Conservation (phyloP, 2,329 filamentous ascomycete species). For the Eutypella sp. region DNA sequence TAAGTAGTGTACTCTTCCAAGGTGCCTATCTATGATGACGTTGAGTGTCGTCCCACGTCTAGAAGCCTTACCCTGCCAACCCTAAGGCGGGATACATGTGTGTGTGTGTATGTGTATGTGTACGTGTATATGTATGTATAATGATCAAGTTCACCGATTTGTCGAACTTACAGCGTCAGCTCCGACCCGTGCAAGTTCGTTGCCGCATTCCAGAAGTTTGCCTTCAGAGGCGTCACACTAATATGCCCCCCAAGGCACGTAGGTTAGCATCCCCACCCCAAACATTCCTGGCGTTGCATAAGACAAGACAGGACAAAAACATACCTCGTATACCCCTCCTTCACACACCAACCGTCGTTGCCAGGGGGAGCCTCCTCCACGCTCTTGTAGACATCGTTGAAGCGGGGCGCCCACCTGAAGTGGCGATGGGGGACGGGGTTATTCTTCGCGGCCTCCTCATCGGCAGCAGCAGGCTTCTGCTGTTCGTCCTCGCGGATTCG, state of each 20-base stretch:
- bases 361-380: slow-evolving; percentile 75
- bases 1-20: no score
- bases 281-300: no score
- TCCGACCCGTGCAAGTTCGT: slow-evolving; percentile 62
- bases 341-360: slow-evolving; percentile 90
- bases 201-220: slow-evolving; percentile 81
- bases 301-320: slow-evolving; percentile 14
- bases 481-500: slow-evolving; percentile 61
- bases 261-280: no score
- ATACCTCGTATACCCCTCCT: slow-evolving; percentile 80
- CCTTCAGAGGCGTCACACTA: slow-evolving; percentile 84
- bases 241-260: no score
- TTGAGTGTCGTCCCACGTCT: no score
- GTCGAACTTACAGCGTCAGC: slow-evolving; percentile 82
- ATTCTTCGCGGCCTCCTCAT: slow-evolving; percentile 27
- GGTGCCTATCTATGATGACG: no score
- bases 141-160: no score
- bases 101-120: no score
- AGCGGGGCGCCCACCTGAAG: slow-evolving; percentile 91
- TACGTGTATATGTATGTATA: no score
- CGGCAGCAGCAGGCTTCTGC: slow-evolving; percentile 21
- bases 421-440: slow-evolving; percentile 68
- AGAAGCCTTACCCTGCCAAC: no score
- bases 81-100: no score
- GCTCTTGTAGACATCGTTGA: slow-evolving; percentile 80